phyloP scores from a whole-genome alignment of 495 filamentous ascomycete genomes.

The Coniosporium apollinis region DNA sequence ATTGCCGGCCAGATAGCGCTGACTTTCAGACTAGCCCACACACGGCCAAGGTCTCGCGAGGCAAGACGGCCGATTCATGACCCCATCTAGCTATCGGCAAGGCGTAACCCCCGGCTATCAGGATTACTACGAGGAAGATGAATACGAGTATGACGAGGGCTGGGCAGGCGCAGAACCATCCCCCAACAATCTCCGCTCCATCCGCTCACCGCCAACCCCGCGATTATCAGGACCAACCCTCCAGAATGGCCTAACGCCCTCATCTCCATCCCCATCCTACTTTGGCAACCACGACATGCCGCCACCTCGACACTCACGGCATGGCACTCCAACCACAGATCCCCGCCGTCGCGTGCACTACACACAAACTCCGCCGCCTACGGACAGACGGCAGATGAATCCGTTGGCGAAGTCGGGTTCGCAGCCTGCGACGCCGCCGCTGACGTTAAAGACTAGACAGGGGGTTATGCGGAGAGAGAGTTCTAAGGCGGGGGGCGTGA shows the following conservation, averaged over 20 bases:
- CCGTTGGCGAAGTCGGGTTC: neutral
- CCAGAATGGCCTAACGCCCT: neutral
- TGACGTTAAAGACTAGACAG: conserved; percentile 5
- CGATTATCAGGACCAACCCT: neutral
- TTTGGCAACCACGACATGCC: neutral
- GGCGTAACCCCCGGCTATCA: neutral
- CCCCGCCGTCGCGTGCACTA: neutral
- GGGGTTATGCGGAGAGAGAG: conserved; percentile 5
- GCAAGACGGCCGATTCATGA: too few relatives aligned
- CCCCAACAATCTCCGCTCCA: too few relatives aligned
- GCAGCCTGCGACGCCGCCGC: conserved; percentile 8
- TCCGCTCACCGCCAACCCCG: neutral
- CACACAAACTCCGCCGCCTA: neutral
- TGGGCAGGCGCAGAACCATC: too few relatives aligned
- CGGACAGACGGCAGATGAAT: neutral
- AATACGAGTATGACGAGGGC: too few relatives aligned
- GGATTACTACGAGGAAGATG: neutral
- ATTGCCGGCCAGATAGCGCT: too few relatives aligned
- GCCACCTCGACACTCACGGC: too few relatives aligned
- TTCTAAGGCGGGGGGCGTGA: too few relatives aligned
- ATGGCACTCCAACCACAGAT: neutral
- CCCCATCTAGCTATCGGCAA: neutral
- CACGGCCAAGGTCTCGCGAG: too few relatives aligned
- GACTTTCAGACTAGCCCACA: too few relatives aligned
- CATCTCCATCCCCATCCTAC: conserved; percentile 1